These are phyloP conservation scores for Moricandia moricandioides DNA, from an alignment of 345 rosid genomes.

Conservation along the genomic window DNA sequence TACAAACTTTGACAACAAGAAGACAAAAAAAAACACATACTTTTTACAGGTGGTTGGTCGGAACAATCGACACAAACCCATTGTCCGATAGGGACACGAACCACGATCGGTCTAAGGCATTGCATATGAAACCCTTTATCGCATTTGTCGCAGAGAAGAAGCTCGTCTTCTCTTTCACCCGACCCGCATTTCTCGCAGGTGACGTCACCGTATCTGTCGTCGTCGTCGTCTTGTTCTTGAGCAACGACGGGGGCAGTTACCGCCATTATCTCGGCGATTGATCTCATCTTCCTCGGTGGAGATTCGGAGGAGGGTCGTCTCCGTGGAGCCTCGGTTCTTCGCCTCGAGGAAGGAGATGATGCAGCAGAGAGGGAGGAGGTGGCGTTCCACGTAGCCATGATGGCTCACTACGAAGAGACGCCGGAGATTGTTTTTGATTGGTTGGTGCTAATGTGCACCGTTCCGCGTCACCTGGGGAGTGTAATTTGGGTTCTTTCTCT, in stretches of 20 bases:
- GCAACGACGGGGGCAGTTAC: neutral
- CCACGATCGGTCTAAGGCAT: neutral
- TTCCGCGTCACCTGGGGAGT: constrained; percentile 35
- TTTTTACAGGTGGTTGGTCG: neutral
- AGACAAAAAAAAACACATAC: neutral
- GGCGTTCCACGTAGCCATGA: neutral
- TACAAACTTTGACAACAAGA: neutral
- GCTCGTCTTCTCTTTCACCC: neutral
- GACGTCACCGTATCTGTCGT: neutral
- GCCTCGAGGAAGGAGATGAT: neutral
- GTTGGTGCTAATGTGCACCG: neutral
- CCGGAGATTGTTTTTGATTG: neutral
- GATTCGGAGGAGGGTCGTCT: neutral
- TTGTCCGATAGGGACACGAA: neutral
- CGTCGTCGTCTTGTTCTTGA: neutral
- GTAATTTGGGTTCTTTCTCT: constrained; percentile 14
- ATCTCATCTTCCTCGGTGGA: neutral
- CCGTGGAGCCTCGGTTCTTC: neutral
- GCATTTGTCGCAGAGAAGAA: neutral
- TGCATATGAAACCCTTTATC: neutral
- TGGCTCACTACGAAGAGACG: neutral
- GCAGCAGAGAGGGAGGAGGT: neutral
- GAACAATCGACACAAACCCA: neutral
- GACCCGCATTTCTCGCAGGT: neutral
- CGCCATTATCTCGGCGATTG: neutral